Evolutionary conservation across 2,329 filamentous ascomycete species (phyloP).

Genomic region (Ophiobolus disseminans): DNA sequence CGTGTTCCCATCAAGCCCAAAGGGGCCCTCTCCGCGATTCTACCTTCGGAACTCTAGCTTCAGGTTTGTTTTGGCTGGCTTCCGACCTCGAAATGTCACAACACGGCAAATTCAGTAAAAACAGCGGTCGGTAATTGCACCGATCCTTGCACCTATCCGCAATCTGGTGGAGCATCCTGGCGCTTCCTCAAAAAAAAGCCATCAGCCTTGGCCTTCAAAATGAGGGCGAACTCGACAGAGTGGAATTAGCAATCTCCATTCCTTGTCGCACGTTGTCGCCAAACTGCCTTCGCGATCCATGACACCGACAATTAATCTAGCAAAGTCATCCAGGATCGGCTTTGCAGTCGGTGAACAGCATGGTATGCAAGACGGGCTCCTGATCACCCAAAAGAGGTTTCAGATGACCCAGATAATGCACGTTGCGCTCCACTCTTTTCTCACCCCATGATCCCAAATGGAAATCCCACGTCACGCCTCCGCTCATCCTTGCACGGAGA

Average conservation of each 20-base stretch:
- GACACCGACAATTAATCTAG: no score
- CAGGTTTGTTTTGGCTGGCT: background rate
- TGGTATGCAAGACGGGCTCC: background rate
- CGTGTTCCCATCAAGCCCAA: background rate
- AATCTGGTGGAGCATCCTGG: constrained; percentile 6
- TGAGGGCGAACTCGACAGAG: constrained; percentile 2
- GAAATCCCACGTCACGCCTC: constrained; percentile 6
- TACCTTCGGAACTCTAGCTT: background rate
- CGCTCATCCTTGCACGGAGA: background rate
- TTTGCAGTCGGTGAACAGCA: background rate
- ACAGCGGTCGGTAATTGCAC: constrained; percentile 6
- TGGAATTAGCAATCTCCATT: constrained; percentile 14
- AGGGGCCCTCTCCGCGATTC: no score
- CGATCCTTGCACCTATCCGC: constrained; percentile 16
- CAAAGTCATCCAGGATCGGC: no score
- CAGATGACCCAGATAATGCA: background rate
- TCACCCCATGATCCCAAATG: background rate
- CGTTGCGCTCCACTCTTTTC: background rate
- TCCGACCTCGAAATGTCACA: background rate
- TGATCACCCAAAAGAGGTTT: background rate
- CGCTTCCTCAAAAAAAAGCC: no score
- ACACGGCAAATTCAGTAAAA: background rate
- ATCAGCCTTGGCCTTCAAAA: background rate
- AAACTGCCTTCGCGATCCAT: background rate
- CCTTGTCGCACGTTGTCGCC: constrained; percentile 5